Base-by-base conservation (phyloP, 345 rosid genomes). In the Bruguiera sexangula region DNA sequence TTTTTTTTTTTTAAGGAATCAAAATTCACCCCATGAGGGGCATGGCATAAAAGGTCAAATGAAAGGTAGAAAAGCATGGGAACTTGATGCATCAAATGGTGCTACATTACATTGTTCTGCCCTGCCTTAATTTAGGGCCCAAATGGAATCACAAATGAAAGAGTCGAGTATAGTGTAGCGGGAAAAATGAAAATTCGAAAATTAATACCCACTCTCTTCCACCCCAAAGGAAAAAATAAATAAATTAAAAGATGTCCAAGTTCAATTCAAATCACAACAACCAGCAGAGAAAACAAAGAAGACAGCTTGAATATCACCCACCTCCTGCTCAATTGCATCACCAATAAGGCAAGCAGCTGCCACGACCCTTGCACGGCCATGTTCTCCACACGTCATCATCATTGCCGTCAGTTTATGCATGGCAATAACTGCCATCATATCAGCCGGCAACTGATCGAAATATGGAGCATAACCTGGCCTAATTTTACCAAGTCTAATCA, bases 291-390 rank as follows among this genome's bases (percentile, higher is more conserved):
- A 75, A 77, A 64, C 39, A 51, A 48, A 71, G 62, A 31, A 31
- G 54, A 69, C 53, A 70, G 57, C 22, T 26, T 74, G 3, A 46
- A 69, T 63, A 24, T 67, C 58, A 66, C 79, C 19, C 71, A 92
- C 99, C 97, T 95, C 99, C 79, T 92, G 99, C 70, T 95, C 99
- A 81, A 95, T 81, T 54, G 96, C 96, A 67, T 90, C 97, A 11
- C 98, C 99, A 39, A 95, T 82, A 1, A 68, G 24, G 68, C 86
- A 85, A 48, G 96, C 93, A 66, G 98, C 98, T 65, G 79, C 82
- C 64, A 90, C 85, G 73, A 92, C 90, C 75, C 86, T 84, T 30
- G 89, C 85, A 70, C 77, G 77, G 26, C 99, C 99, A 58, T 80
- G 85, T 37, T 84, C 93, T 31, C 86, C 87, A 62, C 95, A 93